Base-by-base conservation (phyloP, 1,284 basidiomycete species). In the Leccinum fuscescens region DNA sequence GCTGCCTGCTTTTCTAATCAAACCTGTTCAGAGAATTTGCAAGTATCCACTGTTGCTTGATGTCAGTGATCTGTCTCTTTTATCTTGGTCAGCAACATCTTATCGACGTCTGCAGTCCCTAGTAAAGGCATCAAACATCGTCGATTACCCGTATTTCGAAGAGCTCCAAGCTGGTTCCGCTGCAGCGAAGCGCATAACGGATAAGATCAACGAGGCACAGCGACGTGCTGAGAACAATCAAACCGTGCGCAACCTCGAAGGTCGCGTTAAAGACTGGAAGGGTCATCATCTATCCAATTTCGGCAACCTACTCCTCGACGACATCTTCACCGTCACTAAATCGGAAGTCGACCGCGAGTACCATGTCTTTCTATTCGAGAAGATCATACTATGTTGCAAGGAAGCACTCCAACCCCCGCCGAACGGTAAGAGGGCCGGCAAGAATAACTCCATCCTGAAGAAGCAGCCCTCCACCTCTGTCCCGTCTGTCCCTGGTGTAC, bases 371-470 rank as follows among this genome's bases (percentile, higher is more conserved):
- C 81, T 99, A 37, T 99, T 99, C 67, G 95, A 99, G 78, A 94
- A 95, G 79, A 99, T 99, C 76, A 93, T 99, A 68, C 83, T 99
- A 14, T 99, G 97, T 77, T 99, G 97, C 82, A 99, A 99, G 76
- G 97, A 89, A 76, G 86, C 85, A 20, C 20, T 20, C 20, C 20
- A 20, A 20, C 20, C 20, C 4, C 80, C 79, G 6, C 76, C 77
- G 51, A 85, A 82, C 64, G 81, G 78, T 52, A 84, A 82, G 72
- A 87, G 88, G 71, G 78, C 79, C 37, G 78, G 80, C 65, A 92
- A 92, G 78, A 92, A 81, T 68, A 88, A 88, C 63, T 90, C 89
- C 1, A 82, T 93, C 46, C 72, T 92, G 60, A 92, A 90, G 79
- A 94, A 92, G 73, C 87, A 88, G 64, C 69, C 71, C 15, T 67